These are phyloP conservation scores for Debaryomyces prosopidis DNA, from an alignment of 805 yeast species.

Conservation along the genomic window DNA sequence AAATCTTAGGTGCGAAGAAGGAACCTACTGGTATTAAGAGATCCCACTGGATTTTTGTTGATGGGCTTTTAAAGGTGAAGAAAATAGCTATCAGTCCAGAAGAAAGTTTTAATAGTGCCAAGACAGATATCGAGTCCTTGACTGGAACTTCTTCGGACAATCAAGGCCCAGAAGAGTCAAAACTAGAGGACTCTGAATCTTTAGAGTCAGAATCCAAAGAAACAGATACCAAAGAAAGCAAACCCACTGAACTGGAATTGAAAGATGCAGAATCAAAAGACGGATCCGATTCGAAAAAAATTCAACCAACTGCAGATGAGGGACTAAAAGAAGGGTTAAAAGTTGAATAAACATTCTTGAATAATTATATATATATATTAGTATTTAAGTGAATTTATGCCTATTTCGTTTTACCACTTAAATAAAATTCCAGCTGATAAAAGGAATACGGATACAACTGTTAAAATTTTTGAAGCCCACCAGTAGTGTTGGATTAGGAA, in stretches of 20 bases:
- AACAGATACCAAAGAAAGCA: constrained; percentile 4
- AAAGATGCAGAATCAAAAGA: constrained; percentile 6
- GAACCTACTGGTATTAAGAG: constrained; percentile 73
- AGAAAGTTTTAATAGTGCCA: constrained; percentile 58
- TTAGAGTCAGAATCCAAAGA: not conserved
- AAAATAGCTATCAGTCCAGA: constrained; percentile 54
- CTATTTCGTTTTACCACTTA: constrained; percentile 2
- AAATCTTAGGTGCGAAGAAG: constrained; percentile 80
- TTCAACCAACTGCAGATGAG: constrained; percentile 4
- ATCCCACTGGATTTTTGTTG: constrained; percentile 88
- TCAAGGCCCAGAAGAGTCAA: no score
- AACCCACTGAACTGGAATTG: constrained; percentile 7
- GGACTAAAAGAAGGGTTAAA: constrained; percentile 5
- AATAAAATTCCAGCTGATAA: constrained; percentile 20
- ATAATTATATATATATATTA: not conserved
- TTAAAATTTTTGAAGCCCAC: constrained; percentile 79
- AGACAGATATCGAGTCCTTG: constrained; percentile 52
- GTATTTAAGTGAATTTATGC: not conserved
- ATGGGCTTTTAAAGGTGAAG: constrained; percentile 64
- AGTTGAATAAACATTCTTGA: constrained; percentile 3
- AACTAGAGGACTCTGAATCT: not conserved
- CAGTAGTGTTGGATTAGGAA: constrained; percentile 88
- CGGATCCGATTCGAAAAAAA: not conserved
- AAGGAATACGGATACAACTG: constrained; percentile 31
- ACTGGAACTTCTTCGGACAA: constrained; percentile 16